A percentile compares a stretch with the other conserved stretches of the same genome.
Conservation (phyloP, 176 grass and related monocot genomes). For the Ensete ventricosum region DNA sequence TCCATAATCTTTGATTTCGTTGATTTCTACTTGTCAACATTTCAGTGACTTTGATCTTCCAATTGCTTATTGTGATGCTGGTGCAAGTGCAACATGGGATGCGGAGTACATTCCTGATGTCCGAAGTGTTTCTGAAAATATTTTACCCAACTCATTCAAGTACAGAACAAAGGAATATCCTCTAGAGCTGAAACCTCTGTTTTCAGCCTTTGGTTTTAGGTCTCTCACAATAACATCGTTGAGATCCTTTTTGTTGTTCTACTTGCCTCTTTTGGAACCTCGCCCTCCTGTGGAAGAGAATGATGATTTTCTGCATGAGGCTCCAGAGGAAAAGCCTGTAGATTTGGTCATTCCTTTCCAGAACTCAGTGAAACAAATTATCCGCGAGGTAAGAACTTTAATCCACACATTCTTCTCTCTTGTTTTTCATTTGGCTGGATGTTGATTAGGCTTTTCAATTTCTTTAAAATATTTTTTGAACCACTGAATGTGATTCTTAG, state of each 20-base stretch:
- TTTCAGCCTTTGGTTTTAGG: slow-evolving; percentile 65
- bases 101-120: slow-evolving; percentile 20
- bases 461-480: background rate
- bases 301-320: slow-evolving; percentile 45
- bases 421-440: background rate
- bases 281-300: slow-evolving; percentile 31
- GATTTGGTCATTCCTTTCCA: slow-evolving; percentile 82
- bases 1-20: background rate
- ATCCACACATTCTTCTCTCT: background rate
- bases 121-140: slow-evolving; percentile 27
- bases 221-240: slow-evolving; percentile 63
- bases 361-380: slow-evolving; percentile 83
- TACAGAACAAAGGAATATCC: slow-evolving; percentile 59
- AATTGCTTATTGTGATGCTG: slow-evolving; percentile 80
- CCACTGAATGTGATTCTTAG: no score
- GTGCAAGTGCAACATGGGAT: slow-evolving; percentile 36
- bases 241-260: slow-evolving; percentile 86
- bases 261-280: slow-evolving; percentile 93
- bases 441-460: background rate
- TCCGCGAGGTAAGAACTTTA: slow-evolving; percentile 45
- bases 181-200: slow-evolving; percentile 62
- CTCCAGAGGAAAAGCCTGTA: slow-evolving; percentile 28
- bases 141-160: slow-evolving; percentile 22
- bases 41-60: slow-evolving; percentile 54
- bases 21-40: slow-evolving; percentile 4